A percentile compares a stretch with the other conserved stretches of the same genome.
Evolutionary conservation across 2,329 filamentous ascomycete genomes (phyloP).

Genomic region (Ascomycota sp.): DNA sequence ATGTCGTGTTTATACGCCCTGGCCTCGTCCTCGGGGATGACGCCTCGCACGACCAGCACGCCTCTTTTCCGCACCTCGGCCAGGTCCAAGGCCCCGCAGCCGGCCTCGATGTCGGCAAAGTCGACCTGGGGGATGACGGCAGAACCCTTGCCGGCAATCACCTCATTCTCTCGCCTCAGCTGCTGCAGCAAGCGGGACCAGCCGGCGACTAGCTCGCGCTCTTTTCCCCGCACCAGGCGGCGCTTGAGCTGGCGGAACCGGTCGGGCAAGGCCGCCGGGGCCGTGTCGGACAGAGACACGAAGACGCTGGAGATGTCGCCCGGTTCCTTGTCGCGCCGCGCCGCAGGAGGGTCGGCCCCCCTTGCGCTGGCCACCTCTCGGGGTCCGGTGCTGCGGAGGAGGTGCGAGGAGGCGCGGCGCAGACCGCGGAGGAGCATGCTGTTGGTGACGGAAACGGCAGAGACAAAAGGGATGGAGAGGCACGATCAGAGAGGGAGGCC

Average conservation of each 20-base stretch:
- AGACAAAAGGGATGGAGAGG: no score
- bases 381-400: no score
- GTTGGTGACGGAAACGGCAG: no score
- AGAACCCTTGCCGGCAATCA: slow-evolving; percentile 22
- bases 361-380: not conserved
- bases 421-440: not conserved
- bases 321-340: slow-evolving; percentile 23
- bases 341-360: slow-evolving; percentile 2
- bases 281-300: slow-evolving; percentile 31
- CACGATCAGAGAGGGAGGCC: no score
- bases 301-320: slow-evolving; percentile 45
- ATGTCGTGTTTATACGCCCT: slow-evolving; percentile 43
- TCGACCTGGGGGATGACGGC: slow-evolving; percentile 31
- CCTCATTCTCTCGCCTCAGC: slow-evolving; percentile 25
- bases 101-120: slow-evolving; percentile 21
- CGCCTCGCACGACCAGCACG: slow-evolving; percentile 41
- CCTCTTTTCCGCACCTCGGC: slow-evolving; percentile 40
- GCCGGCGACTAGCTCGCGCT: slow-evolving; percentile 22
- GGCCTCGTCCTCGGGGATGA: slow-evolving; percentile 42
- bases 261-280: slow-evolving; percentile 25
- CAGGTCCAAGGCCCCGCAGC: slow-evolving; percentile 12
- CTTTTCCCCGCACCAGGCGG: slow-evolving; percentile 27
- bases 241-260: slow-evolving; percentile 35
- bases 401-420: not conserved
- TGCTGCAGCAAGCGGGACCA: slow-evolving; percentile 27